Base-by-base conservation (phyloP, 169 alveolate species). In the Eimeria necatrix region DNA sequence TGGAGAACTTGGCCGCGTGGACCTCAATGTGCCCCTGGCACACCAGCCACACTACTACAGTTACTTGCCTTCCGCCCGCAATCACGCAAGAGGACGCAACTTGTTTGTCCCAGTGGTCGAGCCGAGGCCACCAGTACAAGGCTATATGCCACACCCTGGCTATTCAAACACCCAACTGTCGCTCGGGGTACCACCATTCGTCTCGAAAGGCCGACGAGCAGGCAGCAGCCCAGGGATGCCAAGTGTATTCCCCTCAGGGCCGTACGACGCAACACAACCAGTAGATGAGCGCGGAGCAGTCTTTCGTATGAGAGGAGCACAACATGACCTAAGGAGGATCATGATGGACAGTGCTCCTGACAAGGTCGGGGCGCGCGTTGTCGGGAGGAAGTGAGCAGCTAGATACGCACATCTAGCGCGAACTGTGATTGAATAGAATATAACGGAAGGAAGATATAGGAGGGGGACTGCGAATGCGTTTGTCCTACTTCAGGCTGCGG, bases 21-120 rank as follows among this genome's bases (percentile, higher is more conserved):
- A 80, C 52, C 81, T 56, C 26, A 68, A 83, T 51, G 93, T 61
- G n/a, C 95, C 95, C 3, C 32, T 92, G 60, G 95, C 95, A 3
- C 71, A 78, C 24, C 95, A 92, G 93, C 95, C 95, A 78, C 51
- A 92, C 87, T 92, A 92, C 87, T 92, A 92, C 49, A 80, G 95
- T 9, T 93, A 92, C 78, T 53, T 92, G 74, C 95, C 95, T 41
- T 92, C 95, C 53, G 95, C 81, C 46, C 93, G 89, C 68, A 85
- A 85, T 12, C 92, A 76, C 24, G 60, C 70, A 32, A 26, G 95
- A n/a, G 80, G 90, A 9, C 80, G 93, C 24, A 92, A 81, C 76
- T 26, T 68, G 93, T 92, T 92, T 74, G 78, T 92, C 14, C 95
- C 95, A 2, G 51, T 92, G 61, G 51, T 53, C 8, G 95, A 92